Evolutionary conservation across 1,284 basidiomycete genomes (phyloP), one percentile per base, ranked within the genome.

Genomic region (Neonothopanus nambi): DNA sequence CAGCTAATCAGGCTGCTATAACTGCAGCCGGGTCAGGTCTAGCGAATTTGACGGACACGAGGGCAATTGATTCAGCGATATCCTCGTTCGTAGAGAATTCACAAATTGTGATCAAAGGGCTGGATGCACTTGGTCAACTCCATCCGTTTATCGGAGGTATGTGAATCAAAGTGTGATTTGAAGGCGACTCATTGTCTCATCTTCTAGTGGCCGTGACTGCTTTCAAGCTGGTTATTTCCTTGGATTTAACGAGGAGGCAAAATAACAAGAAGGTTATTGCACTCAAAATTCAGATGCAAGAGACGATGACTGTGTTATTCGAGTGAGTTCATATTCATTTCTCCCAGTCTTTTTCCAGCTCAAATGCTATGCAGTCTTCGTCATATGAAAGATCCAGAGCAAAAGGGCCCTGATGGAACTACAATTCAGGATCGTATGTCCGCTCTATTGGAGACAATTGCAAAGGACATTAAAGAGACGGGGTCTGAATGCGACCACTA

Each of bases 221-320:
- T 0, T 79, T 79, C 64, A 72, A 74, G 57, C 63, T 69, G 3
- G 73, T 75, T 1, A 67, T 73, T 30, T 70, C 62, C 5, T 65
- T 79, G 12, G 71, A 77, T 35, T 49, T 73, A 18, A 73, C 67
- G 11, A 66, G 74, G 20, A 62, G 72, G 15, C 70, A 75, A 11
- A 79, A 79, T 47, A 72, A 78, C 54, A 65, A 64, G 52, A 76
- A 75, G 48, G 70, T 79, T 9, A 51, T 69, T 1, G 65, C 68
- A 0, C 61, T 80, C 5, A 72, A 71, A 48, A 56, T 72, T 15
- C 67, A 74, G 57, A 79, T 79, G 75, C 71, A 70, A 52, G 70
- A 73, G 39, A 73, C 75, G 70, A 75, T 79, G 69, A 59, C 61
- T 5, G 65, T 66, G 1, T 65, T 80, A 23, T 67, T 76, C 21